Conservation (phyloP, 164 flowering plant species). For the Magnolia officinalis region DNA sequence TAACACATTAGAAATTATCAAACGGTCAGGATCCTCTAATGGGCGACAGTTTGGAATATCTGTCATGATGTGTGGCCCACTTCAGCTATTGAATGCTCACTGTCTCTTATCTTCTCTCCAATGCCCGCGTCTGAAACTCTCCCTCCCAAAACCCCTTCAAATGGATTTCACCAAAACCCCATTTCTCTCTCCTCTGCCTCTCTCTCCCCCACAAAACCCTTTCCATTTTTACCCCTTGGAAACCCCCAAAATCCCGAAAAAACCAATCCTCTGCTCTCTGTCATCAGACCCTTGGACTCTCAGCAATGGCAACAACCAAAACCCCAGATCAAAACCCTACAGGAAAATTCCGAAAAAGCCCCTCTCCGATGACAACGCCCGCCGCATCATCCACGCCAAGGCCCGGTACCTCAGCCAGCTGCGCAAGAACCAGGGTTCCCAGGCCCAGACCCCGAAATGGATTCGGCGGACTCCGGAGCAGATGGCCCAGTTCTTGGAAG, state of each 20-base stretch:
- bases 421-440: constrained; percentile 68
- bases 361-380: constrained; percentile 84
- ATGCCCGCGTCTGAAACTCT: background rate
- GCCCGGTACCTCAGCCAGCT: constrained; percentile 61
- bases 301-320: constrained; percentile 46
- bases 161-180: constrained; percentile 32
- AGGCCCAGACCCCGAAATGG: constrained; percentile 75
- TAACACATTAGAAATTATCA: no score
- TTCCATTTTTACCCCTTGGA: constrained; percentile 1
- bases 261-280: constrained; percentile 27
- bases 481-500: constrained; percentile 74
- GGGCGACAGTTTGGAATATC: no score
- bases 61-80: no score
- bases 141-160: no score
- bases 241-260: constrained; percentile 15
- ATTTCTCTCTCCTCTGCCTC: constrained; percentile 26
- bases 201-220: constrained; percentile 9
- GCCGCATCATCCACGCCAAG: constrained; percentile 71
- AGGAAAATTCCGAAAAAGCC: constrained; percentile 54
- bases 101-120: background rate
- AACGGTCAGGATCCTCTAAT: no score
- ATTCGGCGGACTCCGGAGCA: constrained; percentile 81
- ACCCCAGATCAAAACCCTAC: constrained; percentile 43
- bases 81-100: background rate
- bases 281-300: constrained; percentile 75